These are phyloP conservation scores for Vigna hirtella DNA, from an alignment of 306 rosid genomes.

Conservation along the genomic window DNA sequence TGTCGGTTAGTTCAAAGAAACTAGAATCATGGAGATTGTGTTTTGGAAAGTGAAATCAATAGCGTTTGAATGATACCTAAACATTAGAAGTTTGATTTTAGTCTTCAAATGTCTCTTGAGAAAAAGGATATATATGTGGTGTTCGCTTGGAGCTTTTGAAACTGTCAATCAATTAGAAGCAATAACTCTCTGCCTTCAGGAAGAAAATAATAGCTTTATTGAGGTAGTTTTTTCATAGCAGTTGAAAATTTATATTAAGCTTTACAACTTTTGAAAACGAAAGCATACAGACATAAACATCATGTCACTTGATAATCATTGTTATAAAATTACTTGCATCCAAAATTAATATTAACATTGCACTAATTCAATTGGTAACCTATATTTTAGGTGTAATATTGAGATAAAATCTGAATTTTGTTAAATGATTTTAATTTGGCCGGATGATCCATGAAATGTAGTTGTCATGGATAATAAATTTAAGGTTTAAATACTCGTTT, in stretches of 20 bases:
- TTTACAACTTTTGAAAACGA: not conserved
- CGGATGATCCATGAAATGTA: too few species aligned
- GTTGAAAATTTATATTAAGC: too few species aligned
- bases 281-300: not conserved
- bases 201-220: too few species aligned
- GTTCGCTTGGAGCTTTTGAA: too few species aligned
- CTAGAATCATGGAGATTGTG: conserved; percentile 19
- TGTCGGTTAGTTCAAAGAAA: conserved; percentile 16
- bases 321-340: too few species aligned
- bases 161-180: too few species aligned
- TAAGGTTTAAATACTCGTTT: too few species aligned
- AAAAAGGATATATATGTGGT: too few species aligned
- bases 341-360: not conserved
- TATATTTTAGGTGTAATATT: not conserved
- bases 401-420: not conserved
- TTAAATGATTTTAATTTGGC: too few species aligned
- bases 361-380: not conserved
- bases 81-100: too few species aligned
- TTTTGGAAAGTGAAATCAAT: conserved; percentile 12
- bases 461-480: too few species aligned
- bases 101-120: not conserved
- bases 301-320: not conserved
- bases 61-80: not conserved
- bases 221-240: not conserved
- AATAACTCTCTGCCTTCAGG: too few species aligned